These are phyloP conservation scores for Phytophthora ramorum DNA, from an alignment of 352 stramenopile genomes.

Conservation along the genomic window DNA sequence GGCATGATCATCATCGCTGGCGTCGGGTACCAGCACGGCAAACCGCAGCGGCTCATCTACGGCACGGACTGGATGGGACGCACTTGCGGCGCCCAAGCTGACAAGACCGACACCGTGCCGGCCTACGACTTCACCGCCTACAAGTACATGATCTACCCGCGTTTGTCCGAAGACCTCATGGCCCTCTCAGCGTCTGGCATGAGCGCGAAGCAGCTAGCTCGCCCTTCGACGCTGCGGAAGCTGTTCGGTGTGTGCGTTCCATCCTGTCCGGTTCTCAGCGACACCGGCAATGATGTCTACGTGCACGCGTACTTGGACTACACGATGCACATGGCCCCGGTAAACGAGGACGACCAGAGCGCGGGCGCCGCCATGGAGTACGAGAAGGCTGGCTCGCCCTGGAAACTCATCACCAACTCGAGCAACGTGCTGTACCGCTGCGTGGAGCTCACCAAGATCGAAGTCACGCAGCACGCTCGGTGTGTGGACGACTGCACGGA, in stretches of 20 bases:
- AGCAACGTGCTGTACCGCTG: constrained; percentile 75
- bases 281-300: constrained; percentile 42
- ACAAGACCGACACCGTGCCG: constrained; percentile 47
- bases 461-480: constrained; percentile 48
- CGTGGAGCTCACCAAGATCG: constrained; percentile 66
- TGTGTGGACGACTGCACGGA: constrained; percentile 73
- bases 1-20: constrained; percentile 75
- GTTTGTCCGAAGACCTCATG: constrained; percentile 66
- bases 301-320: constrained; percentile 76
- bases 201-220: constrained; percentile 23
- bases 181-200: constrained; percentile 24
- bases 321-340: constrained; percentile 30
- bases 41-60: constrained; percentile 81
- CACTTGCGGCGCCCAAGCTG: constrained; percentile 63
- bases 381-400: constrained; percentile 61
- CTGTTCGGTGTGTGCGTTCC: constrained; percentile 59
- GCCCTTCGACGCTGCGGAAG: constrained; percentile 44
- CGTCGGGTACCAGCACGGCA: constrained; percentile 66
- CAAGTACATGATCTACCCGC: constrained; percentile 76
- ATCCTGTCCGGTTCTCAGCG: constrained; percentile 58
- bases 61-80: constrained; percentile 77
- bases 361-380: constrained; percentile 51
- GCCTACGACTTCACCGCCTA: constrained; percentile 76
- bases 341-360: constrained; percentile 42
- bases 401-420: constrained; percentile 67